Conservation (phyloP, 371 early-diverging fungal genomes). For the Conidiobolus incongruus region DNA sequence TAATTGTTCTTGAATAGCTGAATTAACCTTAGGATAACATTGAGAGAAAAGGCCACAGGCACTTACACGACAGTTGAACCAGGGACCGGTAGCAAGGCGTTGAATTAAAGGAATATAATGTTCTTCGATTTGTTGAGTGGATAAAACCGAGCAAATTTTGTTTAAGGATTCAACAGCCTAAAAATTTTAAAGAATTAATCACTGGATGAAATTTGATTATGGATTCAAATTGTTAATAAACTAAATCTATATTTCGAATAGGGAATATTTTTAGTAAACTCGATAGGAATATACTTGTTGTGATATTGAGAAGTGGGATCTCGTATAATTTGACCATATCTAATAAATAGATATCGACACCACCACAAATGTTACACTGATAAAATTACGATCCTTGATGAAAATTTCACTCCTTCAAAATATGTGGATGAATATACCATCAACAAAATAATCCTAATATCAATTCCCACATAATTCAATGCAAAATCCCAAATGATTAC, state of each 20-base stretch:
- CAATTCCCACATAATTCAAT: no score
- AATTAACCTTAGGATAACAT: constrained; percentile 40
- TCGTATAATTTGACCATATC: no score
- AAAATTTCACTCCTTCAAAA: no score
- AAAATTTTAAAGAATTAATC: neutral
- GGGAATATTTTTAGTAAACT: no score
- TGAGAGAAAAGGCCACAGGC: constrained; percentile 81
- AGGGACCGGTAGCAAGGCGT: constrained; percentile 77
- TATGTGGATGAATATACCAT: no score
- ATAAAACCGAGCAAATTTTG: constrained; percentile 46
- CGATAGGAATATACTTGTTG: neutral
- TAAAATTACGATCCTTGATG: no score
- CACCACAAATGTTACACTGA: no score
- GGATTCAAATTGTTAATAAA: neutral
- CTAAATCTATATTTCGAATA: neutral
- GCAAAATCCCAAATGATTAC: no score
- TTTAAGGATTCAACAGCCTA: constrained; percentile 86
- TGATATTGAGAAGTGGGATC: no score
- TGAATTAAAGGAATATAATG: constrained; percentile 75
- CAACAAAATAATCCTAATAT: no score
- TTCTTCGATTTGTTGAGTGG: constrained; percentile 58
- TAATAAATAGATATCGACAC: no score
- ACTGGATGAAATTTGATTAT: constrained; percentile 1
- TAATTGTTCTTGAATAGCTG: constrained; percentile 64
- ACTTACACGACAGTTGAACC: constrained; percentile 92